phyloP scores from a whole-genome alignment of 164 flowering plant species.

The Vitis cinerea region DNA sequence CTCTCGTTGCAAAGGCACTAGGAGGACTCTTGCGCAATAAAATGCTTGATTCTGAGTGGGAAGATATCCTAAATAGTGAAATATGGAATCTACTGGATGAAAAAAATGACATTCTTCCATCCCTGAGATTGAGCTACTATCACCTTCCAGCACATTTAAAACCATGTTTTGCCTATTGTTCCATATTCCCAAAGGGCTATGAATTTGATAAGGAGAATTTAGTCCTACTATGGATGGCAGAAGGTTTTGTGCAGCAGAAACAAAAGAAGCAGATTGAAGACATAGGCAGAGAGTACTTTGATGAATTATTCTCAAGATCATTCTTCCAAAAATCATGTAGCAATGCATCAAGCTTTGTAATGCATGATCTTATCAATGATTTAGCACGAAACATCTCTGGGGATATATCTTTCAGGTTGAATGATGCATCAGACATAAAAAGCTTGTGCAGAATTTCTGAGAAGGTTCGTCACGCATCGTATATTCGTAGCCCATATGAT shows the following conservation, averaged over 20 bases:
- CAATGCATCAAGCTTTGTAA: neutral
- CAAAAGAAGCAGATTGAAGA: conserved; percentile 4
- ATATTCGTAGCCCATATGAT: too few relatives aligned
- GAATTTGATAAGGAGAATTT: conserved; percentile 3
- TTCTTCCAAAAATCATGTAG: conserved; percentile 8
- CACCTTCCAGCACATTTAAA: conserved; percentile 11
- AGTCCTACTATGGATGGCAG: conserved; percentile 16
- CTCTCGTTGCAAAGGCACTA: neutral
- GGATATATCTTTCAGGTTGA: neutral
- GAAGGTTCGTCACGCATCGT: too few relatives aligned
- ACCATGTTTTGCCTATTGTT: conserved; percentile 14
- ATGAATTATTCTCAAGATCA: conserved; percentile 11
- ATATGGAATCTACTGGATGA: neutral
- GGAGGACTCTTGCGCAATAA: conserved; percentile 3
- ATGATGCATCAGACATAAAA: too few relatives aligned
- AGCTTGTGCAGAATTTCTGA: too few relatives aligned
- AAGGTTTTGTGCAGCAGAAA: neutral
- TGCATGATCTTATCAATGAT: conserved; percentile 17
- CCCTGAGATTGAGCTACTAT: conserved; percentile 12
- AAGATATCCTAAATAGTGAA: neutral
- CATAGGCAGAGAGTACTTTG: conserved; percentile 1
- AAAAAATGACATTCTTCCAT: conserved; percentile 6
- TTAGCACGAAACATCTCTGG: conserved; percentile 1
- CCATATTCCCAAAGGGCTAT: conserved; percentile 14
- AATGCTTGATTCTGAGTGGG: neutral